Conservation (phyloP, 305 asterid genomes). For the Fraxinus greggii region DNA sequence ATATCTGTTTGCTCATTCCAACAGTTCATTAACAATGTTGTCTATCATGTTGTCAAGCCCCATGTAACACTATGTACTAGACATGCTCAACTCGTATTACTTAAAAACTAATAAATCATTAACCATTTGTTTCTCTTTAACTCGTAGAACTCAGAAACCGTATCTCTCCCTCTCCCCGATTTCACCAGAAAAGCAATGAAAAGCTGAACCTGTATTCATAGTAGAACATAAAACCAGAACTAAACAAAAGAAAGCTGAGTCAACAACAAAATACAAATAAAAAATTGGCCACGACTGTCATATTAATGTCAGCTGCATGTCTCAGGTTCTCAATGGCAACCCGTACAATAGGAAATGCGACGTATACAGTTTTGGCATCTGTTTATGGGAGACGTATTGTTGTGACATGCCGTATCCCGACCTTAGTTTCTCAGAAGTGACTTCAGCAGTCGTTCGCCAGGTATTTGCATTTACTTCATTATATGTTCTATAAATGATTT, state of each 20-base stretch:
- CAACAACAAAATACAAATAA: neutral
- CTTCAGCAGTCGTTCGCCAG: slow-evolving; percentile 95
- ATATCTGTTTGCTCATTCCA: neutral
- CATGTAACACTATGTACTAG: neutral
- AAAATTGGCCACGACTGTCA: neutral
- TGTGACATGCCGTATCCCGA: slow-evolving; percentile 93
- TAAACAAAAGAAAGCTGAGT: neutral
- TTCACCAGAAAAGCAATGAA: neutral
- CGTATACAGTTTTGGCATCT: slow-evolving; percentile 86
- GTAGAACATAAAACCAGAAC: neutral
- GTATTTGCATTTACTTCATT: slow-evolving; percentile 28
- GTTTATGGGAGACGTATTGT: slow-evolving; percentile 88
- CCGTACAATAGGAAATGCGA: slow-evolving; percentile 86
- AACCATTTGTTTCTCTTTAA: neutral
- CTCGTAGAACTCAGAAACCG: neutral
- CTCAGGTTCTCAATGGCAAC: slow-evolving; percentile 78
- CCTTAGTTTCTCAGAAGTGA: slow-evolving; percentile 86
- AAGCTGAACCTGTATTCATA: neutral
- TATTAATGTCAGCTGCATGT: slow-evolving; percentile 2
- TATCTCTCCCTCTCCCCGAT: neutral
- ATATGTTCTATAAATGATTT: neutral
- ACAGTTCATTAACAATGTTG: neutral
- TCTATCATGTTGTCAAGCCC: neutral
- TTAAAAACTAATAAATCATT: neutral
- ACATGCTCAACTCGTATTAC: neutral